These are phyloP conservation scores for Jasminum sambac DNA, from an alignment of 257 asterid species.

Conservation along the genomic window DNA sequence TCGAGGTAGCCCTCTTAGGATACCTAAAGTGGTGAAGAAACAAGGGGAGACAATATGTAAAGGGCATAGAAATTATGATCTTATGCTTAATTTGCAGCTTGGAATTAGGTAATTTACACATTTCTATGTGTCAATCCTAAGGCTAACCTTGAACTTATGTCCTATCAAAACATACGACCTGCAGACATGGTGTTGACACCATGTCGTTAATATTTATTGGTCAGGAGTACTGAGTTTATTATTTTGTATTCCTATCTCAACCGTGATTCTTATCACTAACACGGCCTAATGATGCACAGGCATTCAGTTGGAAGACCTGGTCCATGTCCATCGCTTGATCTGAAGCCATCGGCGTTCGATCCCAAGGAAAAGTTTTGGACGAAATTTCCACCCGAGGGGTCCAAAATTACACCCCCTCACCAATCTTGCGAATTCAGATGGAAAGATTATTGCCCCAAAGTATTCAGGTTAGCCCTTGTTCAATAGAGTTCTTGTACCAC, in stretches of 20 bases:
- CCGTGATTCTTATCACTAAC: constrained; percentile 1
- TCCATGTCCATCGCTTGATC: constrained; percentile 77
- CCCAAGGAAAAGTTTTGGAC: constrained; percentile 95
- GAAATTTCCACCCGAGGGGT: constrained; percentile 87
- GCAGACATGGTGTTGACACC: no score
- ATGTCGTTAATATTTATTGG: no score
- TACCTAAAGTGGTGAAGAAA: constrained; percentile 59
- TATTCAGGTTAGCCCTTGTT: constrained; percentile 57
- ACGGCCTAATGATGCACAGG: constrained; percentile 32
- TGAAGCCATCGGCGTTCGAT: constrained; percentile 88
- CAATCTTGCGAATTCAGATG: constrained; percentile 81
- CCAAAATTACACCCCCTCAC: constrained; percentile 87
- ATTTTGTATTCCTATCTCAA: background rate
- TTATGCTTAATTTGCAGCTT: constrained; percentile 72
- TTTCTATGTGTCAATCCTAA: background rate
- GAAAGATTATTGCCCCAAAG: constrained; percentile 98
- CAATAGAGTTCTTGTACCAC: background rate
- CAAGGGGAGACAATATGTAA: constrained; percentile 68
- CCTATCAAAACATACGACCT: no score
- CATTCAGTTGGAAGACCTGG: constrained; percentile 93
- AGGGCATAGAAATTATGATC: constrained; percentile 70
- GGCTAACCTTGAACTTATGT: no score
- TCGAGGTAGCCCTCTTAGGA: constrained; percentile 45
- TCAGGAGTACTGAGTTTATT: background rate
- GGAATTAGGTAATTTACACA: constrained; percentile 53